These are phyloP conservation scores for Fusarium sp. DNA, from an alignment of 2,329 filamentous ascomycete genomes.

Conservation along the genomic window DNA sequence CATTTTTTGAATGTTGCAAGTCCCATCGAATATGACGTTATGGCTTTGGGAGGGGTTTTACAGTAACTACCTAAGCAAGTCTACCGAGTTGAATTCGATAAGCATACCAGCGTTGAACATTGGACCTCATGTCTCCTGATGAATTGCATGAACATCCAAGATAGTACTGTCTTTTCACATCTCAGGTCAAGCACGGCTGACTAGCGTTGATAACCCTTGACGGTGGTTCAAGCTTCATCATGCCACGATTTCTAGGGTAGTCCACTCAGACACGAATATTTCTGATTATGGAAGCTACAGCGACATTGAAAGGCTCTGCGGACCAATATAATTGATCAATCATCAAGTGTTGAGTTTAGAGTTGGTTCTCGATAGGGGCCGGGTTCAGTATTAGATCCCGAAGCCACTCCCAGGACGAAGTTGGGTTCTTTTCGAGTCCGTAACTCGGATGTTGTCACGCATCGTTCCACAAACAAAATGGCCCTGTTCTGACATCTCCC, in stretches of 20 bases:
- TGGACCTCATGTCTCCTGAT: neutral
- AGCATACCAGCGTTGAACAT: neutral
- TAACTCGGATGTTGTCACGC: neutral
- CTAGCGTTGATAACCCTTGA: neutral
- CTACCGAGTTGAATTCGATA: neutral
- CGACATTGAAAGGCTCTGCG: neutral
- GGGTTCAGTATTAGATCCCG: conserved; percentile 15
- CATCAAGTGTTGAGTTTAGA: neutral
- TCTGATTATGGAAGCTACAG: neutral
- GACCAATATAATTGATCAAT: too few relatives aligned
- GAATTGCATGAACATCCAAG: neutral
- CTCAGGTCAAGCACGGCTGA: neutral
- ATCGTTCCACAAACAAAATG: conserved; percentile 9
- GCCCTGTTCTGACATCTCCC: conserved; percentile 1
- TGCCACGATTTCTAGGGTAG: neutral
- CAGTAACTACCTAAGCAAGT: neutral
- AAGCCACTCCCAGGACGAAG: conserved; percentile 8
- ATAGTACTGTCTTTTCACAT: neutral
- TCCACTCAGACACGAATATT: neutral
- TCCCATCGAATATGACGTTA: neutral
- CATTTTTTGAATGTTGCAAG: neutral
- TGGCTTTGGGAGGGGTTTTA: neutral
- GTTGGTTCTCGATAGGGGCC: neutral
- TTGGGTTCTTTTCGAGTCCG: neutral
- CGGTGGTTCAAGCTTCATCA: neutral